These are phyloP conservation scores for Thermochaetoides thermophila DNA, from an alignment of 495 filamentous ascomycete species.

Conservation along the genomic window DNA sequence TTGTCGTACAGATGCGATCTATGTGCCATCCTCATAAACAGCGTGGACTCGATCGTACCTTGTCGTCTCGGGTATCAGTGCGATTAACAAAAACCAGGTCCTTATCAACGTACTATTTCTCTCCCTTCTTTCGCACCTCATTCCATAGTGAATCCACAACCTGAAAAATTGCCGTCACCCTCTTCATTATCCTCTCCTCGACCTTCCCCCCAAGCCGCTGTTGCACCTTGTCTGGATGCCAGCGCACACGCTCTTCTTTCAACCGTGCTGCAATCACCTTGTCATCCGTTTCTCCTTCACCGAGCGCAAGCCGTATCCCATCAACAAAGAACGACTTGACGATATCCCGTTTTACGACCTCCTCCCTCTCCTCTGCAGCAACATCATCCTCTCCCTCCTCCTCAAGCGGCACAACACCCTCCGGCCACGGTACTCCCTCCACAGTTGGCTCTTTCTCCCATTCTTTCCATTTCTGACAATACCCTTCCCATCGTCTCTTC, in stretches of 20 bases:
- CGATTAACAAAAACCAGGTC: no score
- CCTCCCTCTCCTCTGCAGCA: constrained; percentile 8
- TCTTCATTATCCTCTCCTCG: constrained; percentile 49
- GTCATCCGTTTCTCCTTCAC: constrained; percentile 48
- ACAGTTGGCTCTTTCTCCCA: constrained; percentile 26
- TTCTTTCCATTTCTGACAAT: constrained; percentile 43
- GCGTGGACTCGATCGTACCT: no score
- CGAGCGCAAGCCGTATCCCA: constrained; percentile 25
- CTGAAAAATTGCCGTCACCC: constrained; percentile 84
- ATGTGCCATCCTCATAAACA: no score
- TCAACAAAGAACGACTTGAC: constrained; percentile 29
- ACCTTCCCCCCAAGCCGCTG: constrained; percentile 64
- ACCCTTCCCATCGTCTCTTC: constrained; percentile 45
- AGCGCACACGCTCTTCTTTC: constrained; percentile 76
- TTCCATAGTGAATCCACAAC: constrained; percentile 73
- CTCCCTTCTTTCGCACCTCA: constrained; percentile 30
- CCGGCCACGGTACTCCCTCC: constrained; percentile 62
- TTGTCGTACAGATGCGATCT: no score
- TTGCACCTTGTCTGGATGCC: constrained; percentile 98
- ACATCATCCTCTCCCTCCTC: constrained; percentile 33
- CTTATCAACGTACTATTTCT: no score
- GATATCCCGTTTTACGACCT: constrained; percentile 14
- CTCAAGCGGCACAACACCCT: constrained; percentile 46
- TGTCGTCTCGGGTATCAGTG: no score
- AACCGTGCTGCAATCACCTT: constrained; percentile 46